phyloP scores from a whole-genome alignment of 495 filamentous ascomycete species.

The Chaetomium tenue region DNA sequence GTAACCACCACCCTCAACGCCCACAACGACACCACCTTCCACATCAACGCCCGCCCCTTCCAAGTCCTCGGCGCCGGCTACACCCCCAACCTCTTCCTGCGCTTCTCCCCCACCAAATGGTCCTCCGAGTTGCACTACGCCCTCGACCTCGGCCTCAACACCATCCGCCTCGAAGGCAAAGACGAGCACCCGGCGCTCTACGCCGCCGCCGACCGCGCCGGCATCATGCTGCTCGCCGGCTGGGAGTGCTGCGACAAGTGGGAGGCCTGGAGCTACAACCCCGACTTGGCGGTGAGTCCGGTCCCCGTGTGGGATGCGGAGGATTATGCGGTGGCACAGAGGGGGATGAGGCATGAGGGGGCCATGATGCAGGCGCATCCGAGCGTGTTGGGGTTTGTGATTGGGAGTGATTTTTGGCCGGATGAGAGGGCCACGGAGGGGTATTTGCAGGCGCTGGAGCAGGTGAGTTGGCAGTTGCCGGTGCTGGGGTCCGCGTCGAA shows the following conservation, averaged over 20 bases:
- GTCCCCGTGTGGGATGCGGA: constrained; percentile 46
- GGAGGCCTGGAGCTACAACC: constrained; percentile 64
- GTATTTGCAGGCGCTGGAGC: constrained; percentile 50
- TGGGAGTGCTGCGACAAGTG: constrained; percentile 72
- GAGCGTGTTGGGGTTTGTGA: constrained; percentile 54
- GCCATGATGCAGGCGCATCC: constrained; percentile 59
- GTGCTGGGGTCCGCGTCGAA: constrained; percentile 58
- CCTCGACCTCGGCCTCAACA: constrained; percentile 62
- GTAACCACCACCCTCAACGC: constrained; percentile 52
- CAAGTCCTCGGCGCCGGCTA: constrained; percentile 62
- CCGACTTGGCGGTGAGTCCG: constrained; percentile 45
- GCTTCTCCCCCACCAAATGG: constrained; percentile 49
- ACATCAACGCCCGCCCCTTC: constrained; percentile 56
- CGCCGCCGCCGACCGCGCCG: constrained; percentile 56
- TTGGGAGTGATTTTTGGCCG: constrained; percentile 64
- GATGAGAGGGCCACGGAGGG: constrained; percentile 53
- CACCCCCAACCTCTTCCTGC: constrained; percentile 60
- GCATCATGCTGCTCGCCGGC: constrained; percentile 61
- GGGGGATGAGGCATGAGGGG: constrained; percentile 59
- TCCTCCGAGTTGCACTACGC: constrained; percentile 49
- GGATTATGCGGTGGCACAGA: constrained; percentile 56
- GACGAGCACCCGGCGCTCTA: constrained; percentile 62
- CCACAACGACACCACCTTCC: constrained; percentile 56
- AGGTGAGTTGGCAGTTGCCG: constrained; percentile 56
- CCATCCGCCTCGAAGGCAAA: constrained; percentile 63